Evolutionary conservation across 2,329 filamentous ascomycete genomes (phyloP).

Genomic region (Triangularia setosa): DNA sequence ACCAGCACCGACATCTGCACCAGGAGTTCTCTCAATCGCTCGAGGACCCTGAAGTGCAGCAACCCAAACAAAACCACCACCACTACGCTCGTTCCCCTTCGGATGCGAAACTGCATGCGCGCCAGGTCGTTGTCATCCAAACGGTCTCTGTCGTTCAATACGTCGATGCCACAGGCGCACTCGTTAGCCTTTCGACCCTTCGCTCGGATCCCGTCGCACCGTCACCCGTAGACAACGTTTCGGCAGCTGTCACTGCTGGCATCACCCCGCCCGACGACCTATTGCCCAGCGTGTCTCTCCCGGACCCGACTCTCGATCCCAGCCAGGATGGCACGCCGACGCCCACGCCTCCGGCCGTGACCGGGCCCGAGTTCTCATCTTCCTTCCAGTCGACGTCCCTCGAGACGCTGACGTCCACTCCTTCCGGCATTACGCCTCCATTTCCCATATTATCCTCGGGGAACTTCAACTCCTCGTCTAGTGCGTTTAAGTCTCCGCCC

Average conservation of each 20-base stretch:
- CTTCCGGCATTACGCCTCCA: conserved; percentile 25
- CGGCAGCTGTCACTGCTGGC: conserved; percentile 37
- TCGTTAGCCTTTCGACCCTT: conserved; percentile 43
- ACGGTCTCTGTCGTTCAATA: conserved; percentile 54
- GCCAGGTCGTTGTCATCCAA: conserved; percentile 45
- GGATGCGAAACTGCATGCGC: conserved; percentile 26
- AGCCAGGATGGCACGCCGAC: conserved; percentile 21
- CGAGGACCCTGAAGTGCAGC: conserved; percentile 1
- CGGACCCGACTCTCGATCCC: conserved; percentile 8
- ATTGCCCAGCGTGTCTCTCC: conserved; percentile 25
- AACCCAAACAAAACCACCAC: conserved; percentile 19
- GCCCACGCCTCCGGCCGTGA: neutral
- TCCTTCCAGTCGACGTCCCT: conserved; percentile 24
- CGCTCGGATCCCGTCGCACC: conserved; percentile 37
- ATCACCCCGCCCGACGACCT: conserved; percentile 30
- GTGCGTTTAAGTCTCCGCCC: conserved; percentile 16
- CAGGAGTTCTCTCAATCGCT: conserved; percentile 26
- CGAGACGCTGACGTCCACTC: conserved; percentile 33
- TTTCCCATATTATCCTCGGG: conserved; percentile 23
- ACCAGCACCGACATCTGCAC: conserved; percentile 7
- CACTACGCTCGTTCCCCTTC: neutral
- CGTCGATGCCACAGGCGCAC: conserved; percentile 46
- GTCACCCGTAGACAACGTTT: conserved; percentile 31
- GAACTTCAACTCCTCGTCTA: conserved; percentile 24
- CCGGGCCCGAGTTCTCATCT: conserved; percentile 17